Evolutionary conservation across 805 yeast genomes (phyloP).

Genomic region (Lipomyces lipofer): DNA sequence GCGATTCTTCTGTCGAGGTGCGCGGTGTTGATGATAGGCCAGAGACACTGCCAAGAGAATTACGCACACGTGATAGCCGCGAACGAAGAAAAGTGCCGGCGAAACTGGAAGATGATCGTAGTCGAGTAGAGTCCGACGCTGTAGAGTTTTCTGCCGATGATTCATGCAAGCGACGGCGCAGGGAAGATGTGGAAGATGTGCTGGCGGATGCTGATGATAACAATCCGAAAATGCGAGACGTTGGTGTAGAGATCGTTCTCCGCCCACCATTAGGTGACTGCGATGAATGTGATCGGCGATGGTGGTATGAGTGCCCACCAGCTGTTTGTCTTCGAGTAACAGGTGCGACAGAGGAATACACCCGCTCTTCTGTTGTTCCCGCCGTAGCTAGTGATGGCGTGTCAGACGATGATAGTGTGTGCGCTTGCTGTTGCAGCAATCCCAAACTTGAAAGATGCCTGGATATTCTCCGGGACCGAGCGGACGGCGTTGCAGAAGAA

Average conservation of each 20-base stretch:
- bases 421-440: constrained; percentile 11
- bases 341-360: constrained; percentile 1
- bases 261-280: constrained; percentile 3
- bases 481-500: background rate
- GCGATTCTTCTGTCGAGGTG: background rate
- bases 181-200: background rate
- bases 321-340: constrained; percentile 4
- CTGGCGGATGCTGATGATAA: background rate
- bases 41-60: constrained; percentile 5
- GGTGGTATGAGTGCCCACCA: background rate
- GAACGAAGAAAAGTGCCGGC: constrained; percentile 8
- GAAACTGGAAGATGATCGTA: background rate
- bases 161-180: constrained; percentile 1
- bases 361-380: background rate
- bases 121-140: too few species aligned
- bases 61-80: constrained; percentile 21
- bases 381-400: background rate
- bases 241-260: constrained; percentile 4
- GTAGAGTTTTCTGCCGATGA: too few species aligned
- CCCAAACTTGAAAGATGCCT: constrained; percentile 18
- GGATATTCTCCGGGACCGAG: constrained; percentile 14
- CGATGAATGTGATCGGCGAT: background rate
- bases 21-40: constrained; percentile 1
- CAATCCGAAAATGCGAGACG: constrained; percentile 7
- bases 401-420: background rate